Evolutionary conservation across 2,329 filamentous ascomycete genomes (phyloP).

Genomic region (Alternaria sp.): DNA sequence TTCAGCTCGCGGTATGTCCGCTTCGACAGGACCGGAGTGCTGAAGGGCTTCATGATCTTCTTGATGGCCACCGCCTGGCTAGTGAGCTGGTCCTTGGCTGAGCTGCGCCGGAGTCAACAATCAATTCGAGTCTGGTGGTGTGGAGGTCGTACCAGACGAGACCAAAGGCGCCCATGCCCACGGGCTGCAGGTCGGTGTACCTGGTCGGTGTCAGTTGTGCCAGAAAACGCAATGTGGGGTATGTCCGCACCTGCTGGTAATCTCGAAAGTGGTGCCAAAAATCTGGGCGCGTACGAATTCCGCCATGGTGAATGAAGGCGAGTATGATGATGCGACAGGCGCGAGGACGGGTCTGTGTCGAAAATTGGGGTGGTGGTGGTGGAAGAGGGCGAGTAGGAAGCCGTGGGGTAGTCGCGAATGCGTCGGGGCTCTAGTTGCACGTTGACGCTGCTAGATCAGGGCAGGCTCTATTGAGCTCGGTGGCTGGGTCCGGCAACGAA

Average conservation of each 20-base stretch:
- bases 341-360: conserved; percentile 16
- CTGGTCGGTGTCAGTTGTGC: conserved; percentile 56
- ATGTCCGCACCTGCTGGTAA: conserved; percentile 83
- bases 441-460: conserved; percentile 34
- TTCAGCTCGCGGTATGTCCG: conserved; percentile 97
- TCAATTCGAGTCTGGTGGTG: conserved; percentile 1
- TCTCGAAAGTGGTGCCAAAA: conserved; percentile 99
- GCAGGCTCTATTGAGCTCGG: conserved; percentile 18
- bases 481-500: conserved; percentile 21
- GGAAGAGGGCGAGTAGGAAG: conserved; percentile 19
- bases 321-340: conserved; percentile 28
- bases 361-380: conserved; percentile 2
- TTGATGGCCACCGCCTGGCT: conserved; percentile 97
- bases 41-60: conserved; percentile 99
- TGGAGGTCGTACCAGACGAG: conserved; percentile 78
- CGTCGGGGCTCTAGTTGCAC: conserved; percentile 29
- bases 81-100: conserved; percentile 96
- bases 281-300: conserved; percentile 99
- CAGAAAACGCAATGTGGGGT: conserved; percentile 31
- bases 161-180: conserved; percentile 98
- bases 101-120: conserved; percentile 62
- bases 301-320: conserved; percentile 72
- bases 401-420: conserved; percentile 19
- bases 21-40: conserved; percentile 97
- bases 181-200: conserved; percentile 97